Evolutionary conservation across 495 filamentous ascomycete species (phyloP), one percentile per base, ranked within the genome.

Genomic region (Aspergillus coremiiformis): DNA sequence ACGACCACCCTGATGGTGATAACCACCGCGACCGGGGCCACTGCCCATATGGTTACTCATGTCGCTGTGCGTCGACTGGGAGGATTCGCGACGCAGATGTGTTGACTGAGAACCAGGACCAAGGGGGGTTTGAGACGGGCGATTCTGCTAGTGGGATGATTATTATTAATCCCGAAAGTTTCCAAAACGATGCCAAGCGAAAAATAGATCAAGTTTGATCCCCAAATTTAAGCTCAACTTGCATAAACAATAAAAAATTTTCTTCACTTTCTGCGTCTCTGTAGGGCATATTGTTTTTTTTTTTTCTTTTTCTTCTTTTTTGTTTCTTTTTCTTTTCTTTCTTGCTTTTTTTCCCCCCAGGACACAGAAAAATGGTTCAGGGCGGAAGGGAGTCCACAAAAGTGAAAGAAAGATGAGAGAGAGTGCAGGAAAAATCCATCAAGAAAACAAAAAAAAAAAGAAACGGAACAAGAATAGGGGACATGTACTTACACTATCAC

Each of bases 71-170:
- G 82, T 77, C 11, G 86, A 89, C 65, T 88, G 84, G 4, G 87
- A 85, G 15, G 90, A 95, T 61, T 90, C 85, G 58, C 87, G 83
- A 44, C 90, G 84, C 47, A 86, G 73, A 64, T 96, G 90, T 59
- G 77, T 80, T 29, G 79, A 70, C 60, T 87, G 86, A 30, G 77
- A 63, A 23, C 79, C 81, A 54, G 86, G 75, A 43, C 81, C 79
- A 39, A 78, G 72, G 49, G 78, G 73, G 37, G 76, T 76, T 62
- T 88, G 84, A 48, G 81, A 78, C 47, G 77, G 69, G 61, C 83
- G 77, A 73, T 78, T 70, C 66, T 82, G 71, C 37, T 66, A 70
- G 69, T 61, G 83, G 61, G 39, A 53, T 41, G 53, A 46, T 20
- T 58, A 61, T 61, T 51, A 58, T 55, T 57, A 52, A 39, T 43